Percentiles rank a stretch among this genome's conserved stretches.
These are phyloP conservation scores for Aspergillus texensis DNA, from an alignment of 2,329 filamentous ascomycete genomes.

Conservation along the genomic window DNA sequence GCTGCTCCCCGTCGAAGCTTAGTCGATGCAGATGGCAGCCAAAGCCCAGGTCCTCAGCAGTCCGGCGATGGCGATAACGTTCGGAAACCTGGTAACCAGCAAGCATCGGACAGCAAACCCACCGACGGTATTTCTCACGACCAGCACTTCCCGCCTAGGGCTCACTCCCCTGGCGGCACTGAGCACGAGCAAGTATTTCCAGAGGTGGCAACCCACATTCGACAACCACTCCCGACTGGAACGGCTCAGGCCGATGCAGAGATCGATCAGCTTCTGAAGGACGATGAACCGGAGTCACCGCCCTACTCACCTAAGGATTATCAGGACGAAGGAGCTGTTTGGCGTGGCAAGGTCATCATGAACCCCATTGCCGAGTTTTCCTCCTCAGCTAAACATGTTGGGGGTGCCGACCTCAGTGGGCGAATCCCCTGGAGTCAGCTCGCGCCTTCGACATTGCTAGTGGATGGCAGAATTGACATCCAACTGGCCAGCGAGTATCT, in stretches of 20 bases:
- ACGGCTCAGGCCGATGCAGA: constrained; percentile 72
- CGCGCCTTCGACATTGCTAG: constrained; percentile 66
- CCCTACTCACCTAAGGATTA: constrained; percentile 82
- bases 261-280: constrained; percentile 84
- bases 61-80: constrained; percentile 21
- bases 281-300: constrained; percentile 77
- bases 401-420: constrained; percentile 74
- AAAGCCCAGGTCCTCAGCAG: constrained; percentile 30
- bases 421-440: constrained; percentile 74
- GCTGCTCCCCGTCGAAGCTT: constrained; percentile 49
- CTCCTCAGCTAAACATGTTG: constrained; percentile 79
- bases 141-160: constrained; percentile 80
- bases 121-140: constrained; percentile 66
- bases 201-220: constrained; percentile 41
- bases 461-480: constrained; percentile 73
- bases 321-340: constrained; percentile 70
- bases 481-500: constrained; percentile 88
- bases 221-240: constrained; percentile 47
- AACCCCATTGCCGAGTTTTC: constrained; percentile 73
- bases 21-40: constrained; percentile 31
- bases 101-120: constrained; percentile 45
- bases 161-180: constrained; percentile 69
- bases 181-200: constrained; percentile 48
- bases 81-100: constrained; percentile 23
- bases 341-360: constrained; percentile 78